These are phyloP conservation scores for Pleurotus giganteus DNA, from an alignment of 768 basidiomycete species.

Conservation along the genomic window DNA sequence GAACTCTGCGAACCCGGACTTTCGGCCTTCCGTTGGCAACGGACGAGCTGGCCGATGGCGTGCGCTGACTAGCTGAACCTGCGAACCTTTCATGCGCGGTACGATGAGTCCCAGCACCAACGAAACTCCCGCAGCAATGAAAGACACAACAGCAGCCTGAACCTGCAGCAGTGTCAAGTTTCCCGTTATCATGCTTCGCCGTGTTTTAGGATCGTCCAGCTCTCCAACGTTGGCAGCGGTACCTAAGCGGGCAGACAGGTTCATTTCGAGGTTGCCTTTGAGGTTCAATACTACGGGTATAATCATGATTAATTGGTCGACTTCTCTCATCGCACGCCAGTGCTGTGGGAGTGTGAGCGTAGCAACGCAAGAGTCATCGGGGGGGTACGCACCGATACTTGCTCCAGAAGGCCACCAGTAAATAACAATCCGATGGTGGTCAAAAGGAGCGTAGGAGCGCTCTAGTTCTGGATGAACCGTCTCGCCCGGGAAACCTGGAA, in stretches of 20 bases:
- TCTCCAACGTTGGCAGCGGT: conserved; percentile 94
- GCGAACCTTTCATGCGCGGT: conserved; percentile 32
- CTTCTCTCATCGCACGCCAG: conserved; percentile 85
- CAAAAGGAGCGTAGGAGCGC: conserved; percentile 82
- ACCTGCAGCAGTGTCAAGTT: conserved; percentile 89
- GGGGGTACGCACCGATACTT: conserved; percentile 66
- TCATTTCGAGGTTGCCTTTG: conserved; percentile 99
- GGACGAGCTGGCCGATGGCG: background rate
- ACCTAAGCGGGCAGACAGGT: conserved; percentile 91
- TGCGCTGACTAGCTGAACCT: conserved; percentile 3
- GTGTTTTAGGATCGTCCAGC: conserved; percentile 67
- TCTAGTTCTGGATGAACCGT: conserved; percentile 40
- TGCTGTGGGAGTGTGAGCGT: conserved; percentile 39
- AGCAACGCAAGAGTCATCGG: background rate
- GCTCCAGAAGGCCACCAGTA: conserved; percentile 87
- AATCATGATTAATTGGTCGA: conserved; percentile 96
- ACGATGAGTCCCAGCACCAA: conserved; percentile 69
- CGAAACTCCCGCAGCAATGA: conserved; percentile 77
- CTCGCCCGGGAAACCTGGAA: background rate
- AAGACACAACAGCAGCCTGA: conserved; percentile 88
- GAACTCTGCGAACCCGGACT: conserved; percentile 46
- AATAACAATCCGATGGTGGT: conserved; percentile 83
- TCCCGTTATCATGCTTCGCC: conserved; percentile 69
- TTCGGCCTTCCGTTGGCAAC: conserved; percentile 18
- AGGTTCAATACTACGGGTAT: conserved; percentile 93